Evolutionary conservation across 148 eudicot species (phyloP).

Genomic region (Diospyros lotus): DNA sequence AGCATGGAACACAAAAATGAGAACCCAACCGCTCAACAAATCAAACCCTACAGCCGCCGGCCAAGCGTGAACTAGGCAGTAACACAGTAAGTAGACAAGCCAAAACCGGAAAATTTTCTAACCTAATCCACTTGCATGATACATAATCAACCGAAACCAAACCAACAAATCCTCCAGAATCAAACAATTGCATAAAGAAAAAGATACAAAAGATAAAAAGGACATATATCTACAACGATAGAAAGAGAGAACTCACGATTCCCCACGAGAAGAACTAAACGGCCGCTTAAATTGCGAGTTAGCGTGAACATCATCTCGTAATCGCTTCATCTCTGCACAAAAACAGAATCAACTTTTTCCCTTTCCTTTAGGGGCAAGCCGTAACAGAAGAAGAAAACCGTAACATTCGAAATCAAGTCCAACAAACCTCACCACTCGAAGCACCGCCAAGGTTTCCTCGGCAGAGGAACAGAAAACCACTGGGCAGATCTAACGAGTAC

Average conservation of each 20-base stretch:
- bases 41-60: neutral
- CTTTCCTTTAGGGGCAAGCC: neutral
- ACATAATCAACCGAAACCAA: constrained; percentile 12
- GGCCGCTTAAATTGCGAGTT: constrained; percentile 72
- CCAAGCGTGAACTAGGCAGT: neutral
- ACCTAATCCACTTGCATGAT: constrained; percentile 7
- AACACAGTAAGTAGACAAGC: neutral
- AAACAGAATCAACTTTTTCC: neutral
- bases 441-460: neutral
- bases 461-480: neutral
- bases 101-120: neutral
- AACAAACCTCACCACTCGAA: constrained; percentile 5
- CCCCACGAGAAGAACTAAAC: constrained; percentile 60
- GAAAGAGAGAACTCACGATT: constrained; percentile 52
- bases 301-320: constrained; percentile 56
- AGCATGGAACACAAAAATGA: neutral
- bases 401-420: neutral
- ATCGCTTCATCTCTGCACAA: constrained; percentile 67
- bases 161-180: neutral
- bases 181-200: neutral
- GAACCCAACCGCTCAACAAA: neutral
- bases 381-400: neutral
- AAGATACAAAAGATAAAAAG: neutral
- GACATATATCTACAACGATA: neutral
- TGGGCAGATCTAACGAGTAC: constrained; percentile 18